These are phyloP conservation scores for Exserohilum rostratum DNA, from an alignment of 2,329 filamentous ascomycete species.

Conservation along the genomic window DNA sequence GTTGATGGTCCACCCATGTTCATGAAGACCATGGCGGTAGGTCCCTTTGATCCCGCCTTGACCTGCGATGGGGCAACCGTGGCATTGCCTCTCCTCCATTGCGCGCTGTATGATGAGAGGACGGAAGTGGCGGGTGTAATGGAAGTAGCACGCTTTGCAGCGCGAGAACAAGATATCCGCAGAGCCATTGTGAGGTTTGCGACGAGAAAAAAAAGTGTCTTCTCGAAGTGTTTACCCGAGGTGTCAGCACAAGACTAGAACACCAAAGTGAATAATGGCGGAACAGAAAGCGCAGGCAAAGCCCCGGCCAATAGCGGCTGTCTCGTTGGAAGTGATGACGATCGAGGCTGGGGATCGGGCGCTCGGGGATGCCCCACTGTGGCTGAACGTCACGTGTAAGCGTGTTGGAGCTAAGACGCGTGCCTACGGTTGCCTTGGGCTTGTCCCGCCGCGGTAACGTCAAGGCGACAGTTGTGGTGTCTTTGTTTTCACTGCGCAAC, in stretches of 20 bases:
- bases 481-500: background rate
- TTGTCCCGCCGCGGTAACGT: conserved; percentile 4
- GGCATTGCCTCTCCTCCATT: conserved; percentile 47
- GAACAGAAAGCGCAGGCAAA: conserved; percentile 22
- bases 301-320: conserved; percentile 34
- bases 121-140: conserved; percentile 35
- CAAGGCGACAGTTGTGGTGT: background rate
- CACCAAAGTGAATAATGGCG: conserved; percentile 28
- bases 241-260: conserved; percentile 26
- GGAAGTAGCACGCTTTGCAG: conserved; percentile 41
- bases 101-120: conserved; percentile 39
- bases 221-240: background rate
- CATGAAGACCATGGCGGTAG: conserved; percentile 97
- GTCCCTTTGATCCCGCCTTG: conserved; percentile 72
- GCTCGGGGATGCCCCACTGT: conserved; percentile 7
- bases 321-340: conserved; percentile 28
- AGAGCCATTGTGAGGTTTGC: conserved; percentile 49
- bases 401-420: conserved; percentile 31
- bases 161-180: conserved; percentile 41
- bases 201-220: conserved; percentile 10
- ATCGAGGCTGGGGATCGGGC: conserved; percentile 32
- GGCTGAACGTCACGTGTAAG: conserved; percentile 22
- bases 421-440: conserved; percentile 31
- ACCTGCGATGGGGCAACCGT: conserved; percentile 76
- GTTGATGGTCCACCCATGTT: conserved; percentile 98